phyloP scores from a whole-genome alignment of 106 monocot species.

The Triglochin maritima region DNA sequence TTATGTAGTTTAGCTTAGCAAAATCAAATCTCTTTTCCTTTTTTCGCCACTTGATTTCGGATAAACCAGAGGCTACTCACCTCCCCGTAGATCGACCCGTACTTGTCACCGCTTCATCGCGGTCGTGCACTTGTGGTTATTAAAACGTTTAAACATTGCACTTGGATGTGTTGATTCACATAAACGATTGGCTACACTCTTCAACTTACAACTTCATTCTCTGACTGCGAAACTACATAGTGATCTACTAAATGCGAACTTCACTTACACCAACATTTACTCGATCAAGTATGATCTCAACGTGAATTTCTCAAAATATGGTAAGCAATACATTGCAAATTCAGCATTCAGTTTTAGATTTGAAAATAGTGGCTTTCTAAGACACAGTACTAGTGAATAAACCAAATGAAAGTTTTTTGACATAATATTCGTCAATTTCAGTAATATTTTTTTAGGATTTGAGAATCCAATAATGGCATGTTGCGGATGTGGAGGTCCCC shows the following conservation, averaged over 20 bases:
- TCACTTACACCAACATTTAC: constrained; percentile 64
- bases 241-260: constrained; percentile 37
- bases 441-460: constrained; percentile 36
- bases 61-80: constrained; percentile 69
- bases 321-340: constrained; percentile 31
- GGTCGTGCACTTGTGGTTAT: too few relatives aligned
- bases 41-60: constrained; percentile 65
- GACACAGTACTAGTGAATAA: too few relatives aligned
- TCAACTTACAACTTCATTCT: constrained; percentile 84
- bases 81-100: constrained; percentile 69
- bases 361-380: too few relatives aligned
- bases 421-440: not conserved
- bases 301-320: constrained; percentile 66
- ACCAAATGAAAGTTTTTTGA: not conserved
- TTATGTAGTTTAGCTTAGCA: too few relatives aligned
- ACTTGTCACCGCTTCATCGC: too few relatives aligned
- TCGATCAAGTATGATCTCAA: constrained; percentile 71
- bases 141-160: too few relatives aligned
- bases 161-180: constrained; percentile 68
- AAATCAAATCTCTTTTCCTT: too few relatives aligned
- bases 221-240: constrained; percentile 56
- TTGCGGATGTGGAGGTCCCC: constrained; percentile 74
- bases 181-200: constrained; percentile 61
- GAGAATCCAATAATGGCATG: constrained; percentile 51
- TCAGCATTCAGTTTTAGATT: too few relatives aligned